Evolutionary conservation across 2,329 filamentous ascomycete species (phyloP), one percentile per base, ranked within the genome.

Genomic region (Aspergillus sp.): DNA sequence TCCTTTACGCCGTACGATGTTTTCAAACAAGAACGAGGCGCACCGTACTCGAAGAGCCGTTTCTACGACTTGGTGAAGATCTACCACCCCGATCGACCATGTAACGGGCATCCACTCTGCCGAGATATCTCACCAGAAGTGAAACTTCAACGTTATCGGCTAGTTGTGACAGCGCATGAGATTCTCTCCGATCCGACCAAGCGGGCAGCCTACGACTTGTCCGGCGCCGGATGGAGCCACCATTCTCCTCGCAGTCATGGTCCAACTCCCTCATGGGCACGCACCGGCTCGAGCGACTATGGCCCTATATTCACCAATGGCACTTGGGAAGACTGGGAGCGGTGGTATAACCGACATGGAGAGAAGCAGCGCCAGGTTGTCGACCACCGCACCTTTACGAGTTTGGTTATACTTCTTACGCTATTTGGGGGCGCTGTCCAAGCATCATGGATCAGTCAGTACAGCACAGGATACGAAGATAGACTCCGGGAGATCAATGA

Each of bases 251-350:
- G 58, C 27, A 53, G 45, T 32, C 19, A 19, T 19, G 19, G 19
- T 19, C 49, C 48, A 47, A 43, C 47, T 45, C 44, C 60, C 48
- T 45, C 52, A 11, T 55, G 50, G 52, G 37, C 46, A 9, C 31
- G 42, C 11, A 39, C 50, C 2, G 53, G 48, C n/a, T 46, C 45
- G 10, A 43, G 50, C 3, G 43, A 55, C 2, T 54, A 59, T 56
- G 70, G 58, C 44, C 74, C 61, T 63, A 79, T 83, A 39, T 78
- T 73, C 58, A 65, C 72, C 54, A 97, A 97, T 64, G 93, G 89
- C 1, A 97, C 93, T 0, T 98, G 93, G 93, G 93, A 98, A 64
- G 93, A 98, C 64, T 96, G 90, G 90, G 88, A 95, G 70, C 77
- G 76, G 36, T 95, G 86, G 83, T 78, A 87, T 55, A 73, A 81